These are phyloP conservation scores for Escovopsis weberi DNA, from an alignment of 2,329 filamentous ascomycete species.

Conservation along the genomic window DNA sequence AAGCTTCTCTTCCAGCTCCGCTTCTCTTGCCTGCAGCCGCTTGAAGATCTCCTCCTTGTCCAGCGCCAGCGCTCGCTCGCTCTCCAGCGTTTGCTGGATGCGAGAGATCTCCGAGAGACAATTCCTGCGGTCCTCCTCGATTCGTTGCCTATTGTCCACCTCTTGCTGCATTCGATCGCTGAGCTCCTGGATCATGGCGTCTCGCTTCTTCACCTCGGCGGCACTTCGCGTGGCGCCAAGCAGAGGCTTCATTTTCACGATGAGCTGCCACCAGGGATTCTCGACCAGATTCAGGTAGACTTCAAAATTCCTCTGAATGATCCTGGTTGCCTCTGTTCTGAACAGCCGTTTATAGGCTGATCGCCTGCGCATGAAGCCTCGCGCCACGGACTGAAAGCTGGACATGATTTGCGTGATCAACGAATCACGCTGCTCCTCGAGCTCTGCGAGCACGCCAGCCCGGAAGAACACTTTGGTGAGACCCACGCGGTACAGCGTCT, in stretches of 20 bases:
- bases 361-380: slow-evolving; percentile 78
- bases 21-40: slow-evolving; percentile 80
- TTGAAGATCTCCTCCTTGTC: slow-evolving; percentile 99
- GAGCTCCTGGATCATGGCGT: slow-evolving; percentile 81
- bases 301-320: slow-evolving; percentile 89
- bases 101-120: slow-evolving; percentile 76
- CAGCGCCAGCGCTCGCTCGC: slow-evolving; percentile 83
- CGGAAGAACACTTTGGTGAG: slow-evolving; percentile 97
- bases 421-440: slow-evolving; percentile 89
- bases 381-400: slow-evolving; percentile 79
- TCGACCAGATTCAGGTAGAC: slow-evolving; percentile 80
- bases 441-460: slow-evolving; percentile 84
- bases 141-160: slow-evolving; percentile 53
- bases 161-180: slow-evolving; percentile 74
- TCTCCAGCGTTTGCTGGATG: slow-evolving; percentile 88
- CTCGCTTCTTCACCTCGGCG: slow-evolving; percentile 84
- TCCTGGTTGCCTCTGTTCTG: slow-evolving; percentile 81
- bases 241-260: slow-evolving; percentile 88
- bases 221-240: slow-evolving; percentile 84
- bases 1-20: slow-evolving; percentile 84
- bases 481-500: slow-evolving; percentile 77
- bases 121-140: slow-evolving; percentile 84
- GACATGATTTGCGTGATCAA: slow-evolving; percentile 91
- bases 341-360: slow-evolving; percentile 89
- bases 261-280: slow-evolving; percentile 95